These are phyloP conservation scores for Dujonia santamariae DNA, from an alignment of 1,139 yeast species.

Conservation along the genomic window DNA sequence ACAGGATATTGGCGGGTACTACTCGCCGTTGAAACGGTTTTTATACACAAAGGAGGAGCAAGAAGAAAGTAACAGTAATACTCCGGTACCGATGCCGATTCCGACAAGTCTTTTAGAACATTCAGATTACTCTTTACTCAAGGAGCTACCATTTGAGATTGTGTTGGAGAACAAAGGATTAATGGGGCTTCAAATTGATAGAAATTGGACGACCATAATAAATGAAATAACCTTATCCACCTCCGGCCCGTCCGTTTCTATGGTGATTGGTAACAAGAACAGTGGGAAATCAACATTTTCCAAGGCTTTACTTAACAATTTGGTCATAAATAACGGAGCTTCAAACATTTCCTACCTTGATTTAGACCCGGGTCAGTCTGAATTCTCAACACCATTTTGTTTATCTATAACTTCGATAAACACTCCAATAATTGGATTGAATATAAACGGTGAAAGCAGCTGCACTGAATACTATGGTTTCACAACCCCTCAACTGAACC, in stretches of 20 bases:
- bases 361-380: slow-evolving; percentile 91
- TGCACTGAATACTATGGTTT: slow-evolving; percentile 57
- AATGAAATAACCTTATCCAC: slow-evolving; percentile 5
- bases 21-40: slow-evolving; percentile 48
- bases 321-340: slow-evolving; percentile 20
- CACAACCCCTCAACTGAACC: slow-evolving; percentile 68
- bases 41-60: slow-evolving; percentile 22
- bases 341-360: slow-evolving; percentile 52
- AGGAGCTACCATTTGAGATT: slow-evolving; percentile 35
- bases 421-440: slow-evolving; percentile 26
- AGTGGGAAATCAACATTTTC: slow-evolving; percentile 82
- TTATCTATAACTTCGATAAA: slow-evolving; percentile 42
- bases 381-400: slow-evolving; percentile 69
- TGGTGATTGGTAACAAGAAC: slow-evolving; percentile 54
- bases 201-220: slow-evolving; percentile 19
- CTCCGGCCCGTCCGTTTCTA: slow-evolving; percentile 18
- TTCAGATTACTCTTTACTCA: slow-evolving; percentile 12
- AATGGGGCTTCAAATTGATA: slow-evolving; percentile 22
- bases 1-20: slow-evolving; percentile 43
- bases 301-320: slow-evolving; percentile 48
- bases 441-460: slow-evolving; percentile 11
- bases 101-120: background rate
- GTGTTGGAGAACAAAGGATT: slow-evolving; percentile 26
- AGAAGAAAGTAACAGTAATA: slow-evolving; percentile 3
- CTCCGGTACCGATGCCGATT: background rate